These are phyloP conservation scores for Ambrosia trifida DNA, from an alignment of 129 eudicot genomes.

Conservation along the genomic window DNA sequence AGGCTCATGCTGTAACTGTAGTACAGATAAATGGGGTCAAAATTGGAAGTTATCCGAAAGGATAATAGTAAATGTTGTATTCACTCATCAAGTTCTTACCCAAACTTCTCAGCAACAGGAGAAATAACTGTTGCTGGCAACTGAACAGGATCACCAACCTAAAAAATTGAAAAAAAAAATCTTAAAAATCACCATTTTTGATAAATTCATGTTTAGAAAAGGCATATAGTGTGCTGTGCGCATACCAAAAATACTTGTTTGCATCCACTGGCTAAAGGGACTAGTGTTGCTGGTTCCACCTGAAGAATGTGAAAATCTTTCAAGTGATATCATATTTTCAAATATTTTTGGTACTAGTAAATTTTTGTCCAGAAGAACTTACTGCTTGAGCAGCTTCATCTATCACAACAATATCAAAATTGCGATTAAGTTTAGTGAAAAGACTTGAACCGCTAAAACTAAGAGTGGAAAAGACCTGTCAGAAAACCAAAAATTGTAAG, in stretches of 20 bases:
- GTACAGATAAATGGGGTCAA: slow-evolving; percentile 20
- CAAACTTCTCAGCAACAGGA: slow-evolving; percentile 67
- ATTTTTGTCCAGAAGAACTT: slow-evolving; percentile 29
- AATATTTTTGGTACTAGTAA: neutral
- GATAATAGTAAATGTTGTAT: neutral
- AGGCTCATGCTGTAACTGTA: slow-evolving; percentile 86
- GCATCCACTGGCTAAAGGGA: slow-evolving; percentile 93
- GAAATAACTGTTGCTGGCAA: slow-evolving; percentile 98
- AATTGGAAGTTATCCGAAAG: neutral
- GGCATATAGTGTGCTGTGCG: neutral
- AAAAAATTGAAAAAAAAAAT: neutral
- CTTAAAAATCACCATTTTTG: neutral
- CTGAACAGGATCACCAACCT: slow-evolving; percentile 99
- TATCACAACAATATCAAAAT: slow-evolving; percentile 88
- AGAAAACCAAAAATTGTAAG: slow-evolving; percentile 18
- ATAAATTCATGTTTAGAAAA: neutral
- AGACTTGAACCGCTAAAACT: slow-evolving; percentile 90
- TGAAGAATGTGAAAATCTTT: slow-evolving; percentile 18
- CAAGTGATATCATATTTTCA: slow-evolving; percentile 18
- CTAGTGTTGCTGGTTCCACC: slow-evolving; percentile 95
- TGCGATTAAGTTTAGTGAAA: slow-evolving; percentile 70
- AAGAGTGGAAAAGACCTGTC: slow-evolving; percentile 97
- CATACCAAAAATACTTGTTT: slow-evolving; percentile 95
- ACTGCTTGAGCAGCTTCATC: slow-evolving; percentile 99
- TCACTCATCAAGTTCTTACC: slow-evolving; percentile 45